These are phyloP conservation scores for Debaryomyces sp. DNA, from an alignment of 1,139 yeast species.

Conservation along the genomic window DNA sequence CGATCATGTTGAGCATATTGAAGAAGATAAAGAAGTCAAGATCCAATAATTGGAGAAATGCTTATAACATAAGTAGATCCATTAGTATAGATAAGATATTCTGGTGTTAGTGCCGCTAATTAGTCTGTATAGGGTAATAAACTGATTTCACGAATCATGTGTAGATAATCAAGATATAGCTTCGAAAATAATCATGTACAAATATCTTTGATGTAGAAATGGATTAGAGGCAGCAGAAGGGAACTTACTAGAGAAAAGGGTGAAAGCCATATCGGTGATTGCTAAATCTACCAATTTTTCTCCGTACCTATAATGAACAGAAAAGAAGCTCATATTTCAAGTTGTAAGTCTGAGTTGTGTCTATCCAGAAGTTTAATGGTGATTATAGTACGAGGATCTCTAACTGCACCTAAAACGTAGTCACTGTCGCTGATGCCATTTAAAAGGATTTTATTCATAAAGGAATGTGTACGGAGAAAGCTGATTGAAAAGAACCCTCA, in stretches of 20 bases:
- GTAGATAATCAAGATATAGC: background rate
- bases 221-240: background rate
- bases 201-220: too few relatives aligned
- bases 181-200: too few relatives aligned
- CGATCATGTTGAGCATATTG: conserved; percentile 54
- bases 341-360: too few relatives aligned
- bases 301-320: background rate
- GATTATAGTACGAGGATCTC: background rate
- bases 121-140: background rate
- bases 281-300: background rate
- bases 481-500: background rate
- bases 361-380: too few relatives aligned
- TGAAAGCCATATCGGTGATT: background rate
- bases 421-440: background rate
- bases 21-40: conserved; percentile 63
- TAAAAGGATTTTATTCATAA: too few relatives aligned
- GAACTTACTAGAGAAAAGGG: background rate
- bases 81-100: background rate
- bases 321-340: too few relatives aligned
- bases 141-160: background rate
- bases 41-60: conserved; percentile 28
- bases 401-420: background rate
- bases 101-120: background rate
- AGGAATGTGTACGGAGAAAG: background rate
- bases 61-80: background rate